Evolutionary conservation across 2,329 filamentous ascomycete species (phyloP), one percentile per base, ranked within the genome.

Genomic region (Ophiostoma piceae): DNA sequence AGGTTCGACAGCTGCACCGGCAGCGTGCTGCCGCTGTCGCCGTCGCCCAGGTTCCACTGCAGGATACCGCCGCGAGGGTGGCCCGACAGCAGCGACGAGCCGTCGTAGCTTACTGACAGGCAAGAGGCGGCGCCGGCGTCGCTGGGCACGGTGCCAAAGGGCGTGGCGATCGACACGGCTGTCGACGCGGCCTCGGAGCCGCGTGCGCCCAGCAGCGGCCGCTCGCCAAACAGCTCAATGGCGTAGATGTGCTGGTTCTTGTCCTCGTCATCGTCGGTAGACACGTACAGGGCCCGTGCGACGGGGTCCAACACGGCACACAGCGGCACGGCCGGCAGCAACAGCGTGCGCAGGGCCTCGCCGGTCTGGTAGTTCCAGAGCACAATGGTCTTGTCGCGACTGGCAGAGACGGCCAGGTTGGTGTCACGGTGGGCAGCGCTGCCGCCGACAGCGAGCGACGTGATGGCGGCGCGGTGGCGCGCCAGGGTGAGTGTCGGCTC

Each of bases 291-390:
- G 4, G 90, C 92, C 68, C 94, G 87, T 73, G 94, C 90, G 71
- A 89, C 92, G 0, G 94, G 90, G 78, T 98, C 95, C 4, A 98
- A 82, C 9, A 87, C 82, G 43, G 94, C 78, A 74, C 90, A 93
- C 39, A 90, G 82, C 19, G 94, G 92, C 22, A 85, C 82, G n/a
- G 85, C 83, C 1, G 91, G 87, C 70, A 98, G 87, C 57, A 98
- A 84, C 73, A 96, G 88, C 3, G 93, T 98, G 62, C 94, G 88
- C 70, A 98, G 81, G 12, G 90, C 83, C 71, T 87, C 86, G 54
- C 92, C 92, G 0, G 88, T 91, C 72, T 89, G 87, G 77, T 96
- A 96, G 79, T 98, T 94, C 95, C 95, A 99, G 71, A 96, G 84
- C 75, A 97, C 89, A 74, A 92, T 92, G 8, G 92, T 95, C 79